Evolutionary conservation across 306 rosid genomes (phyloP).

Genomic region (Prosopis cineraria): DNA sequence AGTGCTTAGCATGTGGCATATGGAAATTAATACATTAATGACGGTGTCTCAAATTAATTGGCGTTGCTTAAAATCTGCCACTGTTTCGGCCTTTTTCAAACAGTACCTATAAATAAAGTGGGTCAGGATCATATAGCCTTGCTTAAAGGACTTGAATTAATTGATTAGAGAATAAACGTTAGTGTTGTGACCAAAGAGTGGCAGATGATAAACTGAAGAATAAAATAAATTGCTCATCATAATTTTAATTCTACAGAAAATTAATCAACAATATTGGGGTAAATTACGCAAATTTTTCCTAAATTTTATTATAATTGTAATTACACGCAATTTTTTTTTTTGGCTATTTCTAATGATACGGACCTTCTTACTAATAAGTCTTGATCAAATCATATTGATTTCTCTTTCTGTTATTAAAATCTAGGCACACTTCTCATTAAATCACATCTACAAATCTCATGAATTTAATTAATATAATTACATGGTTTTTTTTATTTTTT

Average conservation of each 20-base stretch:
- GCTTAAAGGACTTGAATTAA: constrained; percentile 31
- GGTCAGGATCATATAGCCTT: constrained; percentile 28
- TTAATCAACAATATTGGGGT: not conserved
- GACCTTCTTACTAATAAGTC: not conserved
- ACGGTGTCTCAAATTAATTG: constrained; percentile 38
- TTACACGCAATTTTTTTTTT: too few species aligned
- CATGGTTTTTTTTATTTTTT: too few species aligned
- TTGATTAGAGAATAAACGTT: constrained; percentile 41
- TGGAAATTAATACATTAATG: constrained; percentile 19
- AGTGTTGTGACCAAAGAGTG: not conserved
- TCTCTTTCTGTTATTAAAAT: too few species aligned
- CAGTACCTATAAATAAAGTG: constrained; percentile 32
- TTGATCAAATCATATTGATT: not conserved
- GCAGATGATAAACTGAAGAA: not conserved
- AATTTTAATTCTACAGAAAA: not conserved
- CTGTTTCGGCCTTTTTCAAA: constrained; percentile 42
- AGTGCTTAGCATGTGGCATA: constrained; percentile 45
- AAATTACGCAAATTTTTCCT: not conserved
- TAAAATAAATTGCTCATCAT: not conserved
- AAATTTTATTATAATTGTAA: too few species aligned
- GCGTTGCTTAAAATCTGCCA: constrained; percentile 34
- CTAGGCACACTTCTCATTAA: too few species aligned
- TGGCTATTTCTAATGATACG: not conserved
- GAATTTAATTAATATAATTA: too few species aligned
- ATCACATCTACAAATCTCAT: too few species aligned